Conservation (phyloP, 345 rosid genomes). For the Bruguiera gymnorhiza region DNA sequence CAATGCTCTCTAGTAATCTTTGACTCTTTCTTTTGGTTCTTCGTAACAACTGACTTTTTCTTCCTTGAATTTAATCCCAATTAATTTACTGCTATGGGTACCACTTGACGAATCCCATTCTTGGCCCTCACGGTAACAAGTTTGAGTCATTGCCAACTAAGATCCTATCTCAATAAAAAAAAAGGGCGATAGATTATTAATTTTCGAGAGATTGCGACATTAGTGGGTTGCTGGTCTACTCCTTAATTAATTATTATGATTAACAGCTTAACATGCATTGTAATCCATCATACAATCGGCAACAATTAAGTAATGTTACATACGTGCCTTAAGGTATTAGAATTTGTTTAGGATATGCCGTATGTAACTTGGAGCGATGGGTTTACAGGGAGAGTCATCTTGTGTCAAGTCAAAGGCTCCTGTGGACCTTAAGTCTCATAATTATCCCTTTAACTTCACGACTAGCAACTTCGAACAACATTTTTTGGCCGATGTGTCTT, state of each 20-base stretch:
- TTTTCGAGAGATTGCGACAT: not conserved
- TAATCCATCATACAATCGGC: too few relatives aligned
- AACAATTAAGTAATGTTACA: too few relatives aligned
- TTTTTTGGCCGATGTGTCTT: not conserved
- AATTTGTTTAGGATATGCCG: slow-evolving; percentile 24
- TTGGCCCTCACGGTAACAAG: not conserved
- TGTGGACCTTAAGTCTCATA: not conserved
- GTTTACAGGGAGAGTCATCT: slow-evolving; percentile 24
- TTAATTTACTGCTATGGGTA: too few relatives aligned
- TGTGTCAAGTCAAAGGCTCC: slow-evolving; percentile 55
- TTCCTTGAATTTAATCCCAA: too few relatives aligned
- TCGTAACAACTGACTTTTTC: too few relatives aligned
- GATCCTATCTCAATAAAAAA: not conserved
- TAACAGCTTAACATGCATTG: too few relatives aligned
- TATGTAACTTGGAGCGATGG: slow-evolving; percentile 28
- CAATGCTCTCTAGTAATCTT: too few relatives aligned
- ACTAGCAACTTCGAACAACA: not conserved
- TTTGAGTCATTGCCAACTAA: not conserved
- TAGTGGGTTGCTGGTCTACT: not conserved
- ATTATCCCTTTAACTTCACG: slow-evolving; percentile 12
- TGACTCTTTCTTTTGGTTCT: too few relatives aligned
- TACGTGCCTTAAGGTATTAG: too few relatives aligned
- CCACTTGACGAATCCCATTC: too few relatives aligned
- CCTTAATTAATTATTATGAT: too few relatives aligned
- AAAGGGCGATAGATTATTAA: not conserved